phyloP scores from a whole-genome alignment of 352 stramenopile species.

The Phytophthora cajani region DNA sequence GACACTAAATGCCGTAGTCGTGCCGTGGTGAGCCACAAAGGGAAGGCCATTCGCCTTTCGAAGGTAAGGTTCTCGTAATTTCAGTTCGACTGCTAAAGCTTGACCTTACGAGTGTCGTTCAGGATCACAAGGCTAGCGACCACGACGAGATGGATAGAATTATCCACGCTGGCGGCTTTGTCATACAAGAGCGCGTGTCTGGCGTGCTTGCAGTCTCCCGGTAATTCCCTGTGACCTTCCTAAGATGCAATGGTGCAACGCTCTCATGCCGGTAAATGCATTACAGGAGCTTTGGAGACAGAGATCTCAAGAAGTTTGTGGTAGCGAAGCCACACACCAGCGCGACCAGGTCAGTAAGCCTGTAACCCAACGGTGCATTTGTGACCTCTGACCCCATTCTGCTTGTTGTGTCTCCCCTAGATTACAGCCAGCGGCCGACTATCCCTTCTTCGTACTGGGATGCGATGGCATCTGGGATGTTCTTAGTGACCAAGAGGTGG shows the following conservation, averaged over 20 bases:
- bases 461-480: slow-evolving; percentile 88
- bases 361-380: not conserved
- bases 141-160: slow-evolving; percentile 64
- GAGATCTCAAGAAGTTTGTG: slow-evolving; percentile 78
- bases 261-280: slow-evolving; percentile 8
- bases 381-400: slow-evolving; percentile 7
- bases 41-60: slow-evolving; percentile 60
- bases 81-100: not conserved
- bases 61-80: slow-evolving; percentile 34
- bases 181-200: slow-evolving; percentile 73
- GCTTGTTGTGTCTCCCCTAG: slow-evolving; percentile 29
- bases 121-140: slow-evolving; percentile 82
- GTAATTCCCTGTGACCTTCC: slow-evolving; percentile 31
- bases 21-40: slow-evolving; percentile 66
- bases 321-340: slow-evolving; percentile 53
- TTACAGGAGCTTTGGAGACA: slow-evolving; percentile 80
- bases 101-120: slow-evolving; percentile 3
- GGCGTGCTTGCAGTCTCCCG: slow-evolving; percentile 76
- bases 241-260: not conserved
- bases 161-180: slow-evolving; percentile 65
- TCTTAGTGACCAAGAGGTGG: slow-evolving; percentile 71
- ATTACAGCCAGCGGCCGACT: slow-evolving; percentile 50
- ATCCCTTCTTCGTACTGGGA: slow-evolving; percentile 75
- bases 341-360: slow-evolving; percentile 42
- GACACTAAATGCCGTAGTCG: slow-evolving; percentile 42